Percentiles rank a stretch among this genome's conserved stretches.
Conservation (phyloP, 1,284 basidiomycete species). For the Pisolithus thermaeus region DNA sequence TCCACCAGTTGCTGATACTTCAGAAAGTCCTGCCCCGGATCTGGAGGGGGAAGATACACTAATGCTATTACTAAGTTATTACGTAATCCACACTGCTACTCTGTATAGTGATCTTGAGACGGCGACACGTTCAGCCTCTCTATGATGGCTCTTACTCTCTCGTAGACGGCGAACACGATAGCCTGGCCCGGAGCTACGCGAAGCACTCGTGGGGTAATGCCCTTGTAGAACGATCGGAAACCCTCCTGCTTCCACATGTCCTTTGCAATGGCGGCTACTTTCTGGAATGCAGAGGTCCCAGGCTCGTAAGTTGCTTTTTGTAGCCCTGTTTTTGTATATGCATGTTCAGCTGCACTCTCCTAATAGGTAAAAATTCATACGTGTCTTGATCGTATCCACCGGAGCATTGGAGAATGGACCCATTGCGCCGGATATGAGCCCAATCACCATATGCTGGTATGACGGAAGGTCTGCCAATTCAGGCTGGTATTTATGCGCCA, state of each 20-base stretch:
- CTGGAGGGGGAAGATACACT: too few species aligned
- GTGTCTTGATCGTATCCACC: slow-evolving; percentile 96
- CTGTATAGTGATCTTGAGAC: slow-evolving; percentile 59
- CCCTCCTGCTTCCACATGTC: slow-evolving; percentile 97
- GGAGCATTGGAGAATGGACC: slow-evolving; percentile 97
- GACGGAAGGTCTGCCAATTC: slow-evolving; percentile 75
- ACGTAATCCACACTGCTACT: slow-evolving; percentile 33
- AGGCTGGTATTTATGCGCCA: slow-evolving; percentile 75
- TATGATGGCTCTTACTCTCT: slow-evolving; percentile 71
- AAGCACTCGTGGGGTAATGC: slow-evolving; percentile 94
- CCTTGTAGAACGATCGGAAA: slow-evolving; percentile 90
- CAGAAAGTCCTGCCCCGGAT: too few species aligned
- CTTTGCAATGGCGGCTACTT: slow-evolving; percentile 77
- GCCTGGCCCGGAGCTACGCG: slow-evolving; percentile 95
- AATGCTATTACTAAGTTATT: too few species aligned
- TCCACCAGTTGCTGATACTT: not conserved
- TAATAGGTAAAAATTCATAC: slow-evolving; percentile 39
- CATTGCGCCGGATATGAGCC: slow-evolving; percentile 94
- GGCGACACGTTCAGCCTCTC: slow-evolving; percentile 60
- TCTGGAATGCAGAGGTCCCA: slow-evolving; percentile 72
- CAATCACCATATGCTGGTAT: slow-evolving; percentile 93
- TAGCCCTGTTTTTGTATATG: slow-evolving; percentile 44
- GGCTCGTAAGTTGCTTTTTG: slow-evolving; percentile 81
- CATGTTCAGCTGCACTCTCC: slow-evolving; percentile 6
- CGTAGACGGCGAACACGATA: slow-evolving; percentile 88